These are phyloP conservation scores for Termitomyces sp. DNA, from an alignment of 768 basidiomycete species.

Conservation along the genomic window DNA sequence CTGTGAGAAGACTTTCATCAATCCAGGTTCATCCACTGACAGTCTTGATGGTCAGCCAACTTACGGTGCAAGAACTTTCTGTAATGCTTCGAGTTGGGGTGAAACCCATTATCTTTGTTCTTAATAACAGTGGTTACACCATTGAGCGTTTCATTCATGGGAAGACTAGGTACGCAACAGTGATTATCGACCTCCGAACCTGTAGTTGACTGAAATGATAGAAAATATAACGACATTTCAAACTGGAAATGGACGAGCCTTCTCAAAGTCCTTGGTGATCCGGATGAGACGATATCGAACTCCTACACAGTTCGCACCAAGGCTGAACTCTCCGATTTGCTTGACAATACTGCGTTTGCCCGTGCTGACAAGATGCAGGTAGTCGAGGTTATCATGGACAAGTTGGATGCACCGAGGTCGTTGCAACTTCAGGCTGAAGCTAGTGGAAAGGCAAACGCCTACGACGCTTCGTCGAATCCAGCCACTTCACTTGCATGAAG, in stretches of 20 bases:
- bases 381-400: constrained; percentile 78
- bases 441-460: constrained; percentile 49
- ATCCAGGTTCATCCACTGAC: not conserved
- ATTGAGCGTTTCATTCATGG: constrained; percentile 84
- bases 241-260: constrained; percentile 76
- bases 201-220: constrained; percentile 19
- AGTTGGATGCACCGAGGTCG: constrained; percentile 67
- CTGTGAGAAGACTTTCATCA: constrained; percentile 44
- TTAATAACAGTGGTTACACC: constrained; percentile 83
- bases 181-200: not conserved
- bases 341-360: constrained; percentile 62
- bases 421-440: constrained; percentile 57
- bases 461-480: constrained; percentile 22
- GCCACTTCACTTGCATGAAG: constrained; percentile 1
- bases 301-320: constrained; percentile 72
- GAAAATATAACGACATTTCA: constrained; percentile 85
- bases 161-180: constrained; percentile 39
- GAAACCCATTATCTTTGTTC: constrained; percentile 80
- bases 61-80: constrained; percentile 81
- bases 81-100: constrained; percentile 75
- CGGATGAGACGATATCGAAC: constrained; percentile 45
- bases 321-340: constrained; percentile 61
- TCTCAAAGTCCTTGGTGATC: constrained; percentile 57
- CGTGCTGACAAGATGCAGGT: constrained; percentile 68
- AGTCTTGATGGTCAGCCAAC: constrained; percentile 45